These are phyloP conservation scores for Pyrus bretschneideri DNA, from an alignment of 306 rosid genomes.

Conservation along the genomic window DNA sequence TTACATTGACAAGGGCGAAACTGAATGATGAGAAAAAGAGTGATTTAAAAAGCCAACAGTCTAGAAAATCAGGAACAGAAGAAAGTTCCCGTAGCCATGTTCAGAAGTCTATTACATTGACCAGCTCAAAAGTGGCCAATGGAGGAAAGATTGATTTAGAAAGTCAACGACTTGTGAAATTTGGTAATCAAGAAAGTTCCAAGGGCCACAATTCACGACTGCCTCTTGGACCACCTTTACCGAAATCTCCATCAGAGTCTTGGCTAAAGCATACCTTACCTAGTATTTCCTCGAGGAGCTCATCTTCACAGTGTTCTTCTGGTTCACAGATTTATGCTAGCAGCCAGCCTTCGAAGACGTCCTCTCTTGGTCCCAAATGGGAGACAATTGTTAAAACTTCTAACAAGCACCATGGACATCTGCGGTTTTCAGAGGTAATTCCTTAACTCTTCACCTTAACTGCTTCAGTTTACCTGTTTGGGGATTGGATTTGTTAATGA, in stretches of 20 bases:
- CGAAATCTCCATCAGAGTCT: conserved; percentile 90
- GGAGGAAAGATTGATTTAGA: conserved; percentile 25
- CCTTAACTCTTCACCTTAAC: conserved; percentile 13
- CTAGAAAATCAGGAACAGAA: conserved; percentile 13
- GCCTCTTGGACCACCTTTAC: conserved; percentile 55
- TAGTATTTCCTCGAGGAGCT: conserved; percentile 42
- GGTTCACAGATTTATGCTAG: conserved; percentile 15
- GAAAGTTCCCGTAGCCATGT: conserved; percentile 10
- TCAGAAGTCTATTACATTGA: conserved; percentile 11
- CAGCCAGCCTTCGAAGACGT: conserved; percentile 14
- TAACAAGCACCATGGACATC: conserved; percentile 28
- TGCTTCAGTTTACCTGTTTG: conserved; percentile 3
- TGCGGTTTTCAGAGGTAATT: conserved; percentile 59
- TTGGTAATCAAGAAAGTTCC: conserved; percentile 17
- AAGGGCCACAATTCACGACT: conserved; percentile 14
- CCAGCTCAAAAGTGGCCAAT: conserved; percentile 21
- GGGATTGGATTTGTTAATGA: conserved; percentile 1
- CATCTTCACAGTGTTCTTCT: conserved; percentile 32
- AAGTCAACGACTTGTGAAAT: conserved; percentile 17
- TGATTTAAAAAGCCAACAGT: conserved; percentile 22
- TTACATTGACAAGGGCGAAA: conserved; percentile 12
- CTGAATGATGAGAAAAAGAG: conserved; percentile 17
- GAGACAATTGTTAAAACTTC: conserved; percentile 53
- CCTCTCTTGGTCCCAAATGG: conserved; percentile 36
- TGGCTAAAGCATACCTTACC: conserved; percentile 84